phyloP scores from a whole-genome alignment of 495 filamentous ascomycete species.

The Xylaria cubensis region DNA sequence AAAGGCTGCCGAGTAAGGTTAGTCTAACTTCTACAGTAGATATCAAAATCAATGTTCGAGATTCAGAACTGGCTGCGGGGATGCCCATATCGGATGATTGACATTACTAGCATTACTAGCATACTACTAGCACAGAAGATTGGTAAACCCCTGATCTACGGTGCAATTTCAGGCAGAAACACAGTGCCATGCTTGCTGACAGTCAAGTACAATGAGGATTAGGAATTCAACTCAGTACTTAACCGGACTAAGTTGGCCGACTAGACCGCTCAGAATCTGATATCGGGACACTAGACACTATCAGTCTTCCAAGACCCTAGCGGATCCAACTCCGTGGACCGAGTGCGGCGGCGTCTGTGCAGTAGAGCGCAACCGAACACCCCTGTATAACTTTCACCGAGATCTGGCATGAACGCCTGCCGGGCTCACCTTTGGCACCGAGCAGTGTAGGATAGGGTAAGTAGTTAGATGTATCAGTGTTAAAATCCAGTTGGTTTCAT shows the following conservation, averaged over 20 bases:
- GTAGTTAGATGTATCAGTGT: no score
- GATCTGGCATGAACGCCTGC: neutral
- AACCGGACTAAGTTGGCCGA: neutral
- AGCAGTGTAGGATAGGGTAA: neutral
- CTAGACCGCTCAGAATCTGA: neutral
- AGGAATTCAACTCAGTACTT: neutral
- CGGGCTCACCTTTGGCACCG: neutral
- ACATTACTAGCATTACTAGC: neutral
- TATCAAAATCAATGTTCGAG: no score
- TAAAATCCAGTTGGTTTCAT: neutral
- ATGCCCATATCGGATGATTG: slow-evolving; percentile 1
- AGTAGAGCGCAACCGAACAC: neutral
- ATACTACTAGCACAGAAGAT: neutral
- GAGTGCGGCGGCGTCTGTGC: neutral
- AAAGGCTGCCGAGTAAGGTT: no score
- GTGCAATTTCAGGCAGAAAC: neutral
- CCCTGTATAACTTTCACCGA: neutral
- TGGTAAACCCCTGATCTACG: neutral
- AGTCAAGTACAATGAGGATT: neutral
- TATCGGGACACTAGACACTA: neutral
- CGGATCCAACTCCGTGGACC: slow-evolving; percentile 6
- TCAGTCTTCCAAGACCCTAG: neutral
- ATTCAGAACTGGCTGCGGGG: neutral
- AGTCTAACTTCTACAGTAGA: no score
- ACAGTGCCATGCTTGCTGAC: neutral